Percentiles rank a stretch among this genome's conserved stretches.
These are phyloP conservation scores for Scopulariopsis brevicaulis DNA, from an alignment of 2,329 filamentous ascomycete species.

Conservation along the genomic window DNA sequence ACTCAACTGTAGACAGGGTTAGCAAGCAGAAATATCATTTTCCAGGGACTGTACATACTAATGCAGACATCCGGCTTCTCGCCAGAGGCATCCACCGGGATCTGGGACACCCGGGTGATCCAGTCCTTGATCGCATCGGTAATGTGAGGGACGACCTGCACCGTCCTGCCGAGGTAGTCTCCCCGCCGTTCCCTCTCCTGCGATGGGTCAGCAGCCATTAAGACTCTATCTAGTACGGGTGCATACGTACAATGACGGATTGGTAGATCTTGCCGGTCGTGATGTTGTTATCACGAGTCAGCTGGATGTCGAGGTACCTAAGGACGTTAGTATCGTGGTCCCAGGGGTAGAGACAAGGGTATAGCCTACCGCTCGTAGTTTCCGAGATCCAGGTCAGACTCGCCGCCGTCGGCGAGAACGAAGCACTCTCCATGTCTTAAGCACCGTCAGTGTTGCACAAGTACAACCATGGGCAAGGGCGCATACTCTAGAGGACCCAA, in stretches of 20 bases:
- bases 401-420: conserved; percentile 54
- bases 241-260: conserved; percentile 53
- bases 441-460: not conserved
- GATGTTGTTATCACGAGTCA: conserved; percentile 86
- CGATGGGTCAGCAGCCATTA: not conserved
- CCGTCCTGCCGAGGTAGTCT: conserved; percentile 79
- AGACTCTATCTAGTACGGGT: not conserved
- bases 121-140: conserved; percentile 88
- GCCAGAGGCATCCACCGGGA: conserved; percentile 76
- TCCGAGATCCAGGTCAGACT: not conserved
- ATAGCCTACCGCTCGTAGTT: not conserved
- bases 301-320: conserved; percentile 50
- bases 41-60: conserved; percentile 36
- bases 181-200: conserved; percentile 49
- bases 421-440: conserved; percentile 76
- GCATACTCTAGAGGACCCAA: conserved; percentile 25
- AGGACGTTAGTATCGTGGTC: conserved; percentile 12
- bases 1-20: conserved; percentile 16
- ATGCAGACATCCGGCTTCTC: conserved; percentile 88
- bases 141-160: conserved; percentile 87
- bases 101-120: conserved; percentile 75
- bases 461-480: not conserved
- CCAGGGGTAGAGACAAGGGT: not conserved
- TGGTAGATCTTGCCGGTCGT: conserved; percentile 96
- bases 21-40: conserved; percentile 9